phyloP scores from a whole-genome alignment of 805 yeast species.

The Torulaspora indica region DNA sequence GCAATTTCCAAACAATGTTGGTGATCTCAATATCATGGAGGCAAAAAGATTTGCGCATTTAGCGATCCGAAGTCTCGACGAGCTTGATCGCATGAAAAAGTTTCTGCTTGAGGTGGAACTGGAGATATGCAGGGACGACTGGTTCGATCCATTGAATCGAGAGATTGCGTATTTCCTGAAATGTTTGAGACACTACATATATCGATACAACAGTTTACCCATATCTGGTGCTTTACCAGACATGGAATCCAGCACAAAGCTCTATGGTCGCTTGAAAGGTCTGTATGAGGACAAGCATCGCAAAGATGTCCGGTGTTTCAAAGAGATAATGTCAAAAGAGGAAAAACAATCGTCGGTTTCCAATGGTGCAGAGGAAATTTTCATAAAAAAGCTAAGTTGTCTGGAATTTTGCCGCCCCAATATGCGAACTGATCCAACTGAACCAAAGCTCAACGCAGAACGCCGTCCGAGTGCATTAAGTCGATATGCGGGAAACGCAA shows the following conservation, averaged over 20 bases:
- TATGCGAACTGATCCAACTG: background rate
- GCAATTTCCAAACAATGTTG: slow-evolving; percentile 13
- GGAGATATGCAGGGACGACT: background rate
- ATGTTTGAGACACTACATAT: slow-evolving; percentile 1
- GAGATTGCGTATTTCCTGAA: slow-evolving; percentile 7
- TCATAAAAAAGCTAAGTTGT: background rate
- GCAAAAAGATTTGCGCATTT: slow-evolving; percentile 45
- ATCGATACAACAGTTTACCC: background rate
- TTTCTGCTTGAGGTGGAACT: background rate
- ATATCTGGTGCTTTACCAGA: slow-evolving; percentile 11
- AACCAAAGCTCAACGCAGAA: background rate
- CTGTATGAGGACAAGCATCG: slow-evolving; percentile 50
- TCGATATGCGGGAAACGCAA: background rate
- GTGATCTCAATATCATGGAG: slow-evolving; percentile 47
- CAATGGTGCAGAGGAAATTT: background rate
- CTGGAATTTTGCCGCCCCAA: background rate
- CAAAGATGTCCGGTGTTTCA: slow-evolving; percentile 1
- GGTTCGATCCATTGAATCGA: slow-evolving; percentile 15
- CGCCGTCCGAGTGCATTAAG: background rate
- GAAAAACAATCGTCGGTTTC: background rate
- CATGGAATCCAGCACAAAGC: slow-evolving; percentile 72
- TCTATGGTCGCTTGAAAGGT: slow-evolving; percentile 53
- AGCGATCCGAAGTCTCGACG: slow-evolving; percentile 21
- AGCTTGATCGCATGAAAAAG: background rate
- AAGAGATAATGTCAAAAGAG: background rate